Percentiles rank a stretch among this genome's conserved stretches.
Conservation (phyloP, 2,329 filamentous ascomycete genomes). For the Colletotrichum truncatum region DNA sequence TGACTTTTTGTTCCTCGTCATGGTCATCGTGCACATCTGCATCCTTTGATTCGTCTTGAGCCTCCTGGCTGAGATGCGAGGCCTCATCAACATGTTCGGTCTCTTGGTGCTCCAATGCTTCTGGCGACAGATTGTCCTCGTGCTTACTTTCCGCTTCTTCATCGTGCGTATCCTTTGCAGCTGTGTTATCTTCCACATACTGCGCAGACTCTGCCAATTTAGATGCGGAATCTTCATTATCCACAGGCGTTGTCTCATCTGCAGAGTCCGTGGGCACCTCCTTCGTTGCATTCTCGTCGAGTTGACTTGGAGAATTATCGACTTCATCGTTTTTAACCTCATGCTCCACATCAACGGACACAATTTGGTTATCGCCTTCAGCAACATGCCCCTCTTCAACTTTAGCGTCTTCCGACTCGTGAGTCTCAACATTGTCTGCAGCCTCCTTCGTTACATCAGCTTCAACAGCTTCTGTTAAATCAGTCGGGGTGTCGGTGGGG, state of each 20-base stretch:
- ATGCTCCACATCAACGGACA: not conserved
- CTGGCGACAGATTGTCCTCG: no score
- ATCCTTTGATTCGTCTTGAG: not conserved
- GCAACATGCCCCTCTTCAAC: not conserved
- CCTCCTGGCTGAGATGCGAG: not conserved
- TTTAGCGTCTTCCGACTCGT: not conserved
- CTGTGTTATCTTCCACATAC: no score
- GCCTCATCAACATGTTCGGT: not conserved
- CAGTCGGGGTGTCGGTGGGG: conserved; percentile 7
- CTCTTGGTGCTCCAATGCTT: no score
- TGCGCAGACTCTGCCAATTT: no score
- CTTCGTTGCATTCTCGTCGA: not conserved
- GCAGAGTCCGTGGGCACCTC: not conserved
- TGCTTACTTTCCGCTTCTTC: no score
- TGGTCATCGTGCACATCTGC: not conserved
- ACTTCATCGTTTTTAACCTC: not conserved
- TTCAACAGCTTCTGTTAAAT: not conserved
- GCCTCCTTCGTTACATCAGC: not conserved
- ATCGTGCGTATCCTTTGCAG: no score
- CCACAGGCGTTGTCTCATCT: not conserved
- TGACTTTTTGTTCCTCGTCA: not conserved
- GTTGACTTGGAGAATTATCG: not conserved
- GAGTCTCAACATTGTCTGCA: not conserved
- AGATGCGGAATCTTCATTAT: no score
- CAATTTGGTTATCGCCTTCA: not conserved